Evolutionary conservation across 106 monocot genomes (phyloP).

Genomic region (Apostasia ramifera): DNA sequence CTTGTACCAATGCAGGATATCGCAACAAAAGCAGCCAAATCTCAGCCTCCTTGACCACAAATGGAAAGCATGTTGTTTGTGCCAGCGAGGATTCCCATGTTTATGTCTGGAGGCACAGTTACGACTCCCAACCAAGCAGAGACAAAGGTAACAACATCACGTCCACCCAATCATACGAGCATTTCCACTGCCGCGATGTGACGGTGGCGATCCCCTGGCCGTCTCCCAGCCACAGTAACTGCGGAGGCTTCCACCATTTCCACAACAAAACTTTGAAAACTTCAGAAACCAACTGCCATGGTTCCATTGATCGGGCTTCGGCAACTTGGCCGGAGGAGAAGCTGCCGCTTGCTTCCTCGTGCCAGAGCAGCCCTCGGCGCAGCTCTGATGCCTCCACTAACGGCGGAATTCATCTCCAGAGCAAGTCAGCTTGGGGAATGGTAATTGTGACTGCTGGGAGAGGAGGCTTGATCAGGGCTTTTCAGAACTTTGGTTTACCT

Average conservation of each 20-base stretch:
- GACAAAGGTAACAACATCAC: slow-evolving; percentile 7
- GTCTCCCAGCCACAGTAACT: background rate
- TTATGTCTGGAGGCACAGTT: slow-evolving; percentile 33
- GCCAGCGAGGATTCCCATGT: slow-evolving; percentile 53
- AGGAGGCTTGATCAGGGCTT: slow-evolving; percentile 33
- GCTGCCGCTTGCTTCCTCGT: slow-evolving; percentile 12
- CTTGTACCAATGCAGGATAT: slow-evolving; percentile 19
- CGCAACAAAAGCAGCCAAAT: slow-evolving; percentile 59
- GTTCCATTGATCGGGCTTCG: slow-evolving; percentile 14
- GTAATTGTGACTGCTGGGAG: slow-evolving; percentile 50
- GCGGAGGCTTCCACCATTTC: background rate
- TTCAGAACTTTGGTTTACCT: slow-evolving; percentile 45
- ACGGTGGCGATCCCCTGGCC: slow-evolving; percentile 44
- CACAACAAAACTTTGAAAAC: background rate
- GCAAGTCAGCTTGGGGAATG: slow-evolving; percentile 41
- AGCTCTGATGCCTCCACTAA: slow-evolving; percentile 4
- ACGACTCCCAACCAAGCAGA: slow-evolving; percentile 19
- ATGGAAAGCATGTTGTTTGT: slow-evolving; percentile 35
- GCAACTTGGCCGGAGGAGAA: slow-evolving; percentile 44
- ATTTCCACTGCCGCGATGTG: slow-evolving; percentile 33
- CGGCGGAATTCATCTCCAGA: slow-evolving; percentile 5
- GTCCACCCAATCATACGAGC: slow-evolving; percentile 27
- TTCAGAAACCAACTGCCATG: background rate
- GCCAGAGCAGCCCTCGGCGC: background rate
- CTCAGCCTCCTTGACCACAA: slow-evolving; percentile 33